phyloP scores from a whole-genome alignment of 2,329 filamentous ascomycete genomes.

The Hymenoscyphus occultus region DNA sequence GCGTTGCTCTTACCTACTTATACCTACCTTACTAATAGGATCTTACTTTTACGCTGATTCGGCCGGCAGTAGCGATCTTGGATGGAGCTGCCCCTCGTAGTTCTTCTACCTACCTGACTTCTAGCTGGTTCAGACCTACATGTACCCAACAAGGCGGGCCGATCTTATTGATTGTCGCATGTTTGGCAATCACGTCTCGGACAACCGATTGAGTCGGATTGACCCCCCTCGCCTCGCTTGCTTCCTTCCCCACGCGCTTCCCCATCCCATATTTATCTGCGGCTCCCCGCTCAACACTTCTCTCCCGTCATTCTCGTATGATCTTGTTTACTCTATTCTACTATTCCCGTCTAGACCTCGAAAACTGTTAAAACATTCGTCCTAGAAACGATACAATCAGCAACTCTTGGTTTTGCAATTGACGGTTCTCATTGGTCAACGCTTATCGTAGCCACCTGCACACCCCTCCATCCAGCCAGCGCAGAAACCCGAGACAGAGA shows the following conservation, averaged over 20 bases:
- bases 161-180: not conserved
- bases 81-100: too few relatives aligned
- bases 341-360: not conserved
- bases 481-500: constrained; percentile 5
- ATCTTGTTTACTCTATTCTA: not conserved
- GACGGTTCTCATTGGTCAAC: not conserved
- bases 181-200: constrained; percentile 4
- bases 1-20: too few relatives aligned
- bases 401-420: not conserved
- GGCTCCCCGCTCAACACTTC: not conserved
- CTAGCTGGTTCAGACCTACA: too few relatives aligned
- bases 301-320: constrained; percentile 1
- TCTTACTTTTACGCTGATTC: too few relatives aligned
- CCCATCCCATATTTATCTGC: not conserved
- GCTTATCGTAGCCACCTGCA: not conserved
- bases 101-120: too few relatives aligned
- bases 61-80: too few relatives aligned
- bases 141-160: too few relatives aligned
- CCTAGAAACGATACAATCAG: not conserved
- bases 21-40: too few relatives aligned
- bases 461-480: not conserved
- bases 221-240: not conserved
- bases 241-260: not conserved
- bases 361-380: not conserved
- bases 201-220: not conserved